These are phyloP conservation scores for Entonaema liquescens DNA, from an alignment of 495 filamentous ascomycete genomes.

Conservation along the genomic window DNA sequence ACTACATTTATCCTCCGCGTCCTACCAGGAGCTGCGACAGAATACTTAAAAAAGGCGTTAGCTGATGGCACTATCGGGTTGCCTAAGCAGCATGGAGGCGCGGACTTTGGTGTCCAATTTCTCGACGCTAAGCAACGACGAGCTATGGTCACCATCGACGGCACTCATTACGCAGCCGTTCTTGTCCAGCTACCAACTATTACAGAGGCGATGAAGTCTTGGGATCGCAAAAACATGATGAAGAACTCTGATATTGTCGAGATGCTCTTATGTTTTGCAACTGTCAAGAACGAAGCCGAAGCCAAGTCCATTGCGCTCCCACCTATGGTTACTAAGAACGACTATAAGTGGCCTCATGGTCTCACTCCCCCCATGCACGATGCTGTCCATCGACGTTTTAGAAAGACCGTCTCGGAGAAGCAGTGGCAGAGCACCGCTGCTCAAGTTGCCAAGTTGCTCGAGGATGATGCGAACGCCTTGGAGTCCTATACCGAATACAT, in stretches of 20 bases:
- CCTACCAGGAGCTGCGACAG: conserved; percentile 82
- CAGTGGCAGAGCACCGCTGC: conserved; percentile 90
- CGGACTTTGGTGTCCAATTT: conserved; percentile 80
- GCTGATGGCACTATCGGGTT: conserved; percentile 76
- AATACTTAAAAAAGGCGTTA: conserved; percentile 77
- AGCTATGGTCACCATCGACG: conserved; percentile 73
- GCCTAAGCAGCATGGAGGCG: conserved; percentile 65
- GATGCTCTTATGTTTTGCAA: conserved; percentile 86
- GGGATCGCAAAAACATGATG: conserved; percentile 90
- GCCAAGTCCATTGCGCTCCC: conserved; percentile 73
- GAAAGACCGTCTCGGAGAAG: conserved; percentile 80
- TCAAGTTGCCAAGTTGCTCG: conserved; percentile 78
- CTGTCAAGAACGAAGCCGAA: conserved; percentile 74
- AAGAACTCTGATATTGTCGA: conserved; percentile 95
- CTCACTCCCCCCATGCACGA: conserved; percentile 90
- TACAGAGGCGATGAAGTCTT: conserved; percentile 94
- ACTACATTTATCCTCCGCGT: conserved; percentile 90
- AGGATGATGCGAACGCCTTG: conserved; percentile 64
- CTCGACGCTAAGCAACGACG: conserved; percentile 77
- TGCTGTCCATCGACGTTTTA: conserved; percentile 84
- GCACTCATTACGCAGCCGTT: conserved; percentile 77
- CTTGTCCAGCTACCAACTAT: conserved; percentile 91
- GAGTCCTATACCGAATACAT: conserved; percentile 61
- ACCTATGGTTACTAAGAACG: conserved; percentile 65
- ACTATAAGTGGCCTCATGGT: conserved; percentile 88